Percentiles rank a stretch among this genome's conserved stretches.
phyloP scores from a whole-genome alignment of 1,284 basidiomycete species.

The Ganoderma multipileum region DNA sequence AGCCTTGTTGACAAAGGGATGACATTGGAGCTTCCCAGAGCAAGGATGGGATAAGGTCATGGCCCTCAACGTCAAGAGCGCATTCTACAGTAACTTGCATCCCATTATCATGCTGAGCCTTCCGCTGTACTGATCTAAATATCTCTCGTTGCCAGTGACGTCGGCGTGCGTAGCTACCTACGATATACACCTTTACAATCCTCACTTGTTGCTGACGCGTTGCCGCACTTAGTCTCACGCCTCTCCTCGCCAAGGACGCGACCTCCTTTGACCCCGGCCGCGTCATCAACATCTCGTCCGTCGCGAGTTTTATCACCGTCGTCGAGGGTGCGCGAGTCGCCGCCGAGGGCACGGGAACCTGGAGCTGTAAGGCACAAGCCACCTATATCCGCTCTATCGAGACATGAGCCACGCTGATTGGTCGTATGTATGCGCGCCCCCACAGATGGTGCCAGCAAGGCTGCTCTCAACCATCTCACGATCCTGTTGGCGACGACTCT shows the following conservation, averaged over 20 bases:
- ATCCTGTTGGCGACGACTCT: slow-evolving; percentile 77
- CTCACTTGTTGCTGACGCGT: not conserved
- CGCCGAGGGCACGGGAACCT: slow-evolving; percentile 70
- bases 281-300: slow-evolving; percentile 85
- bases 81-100: slow-evolving; percentile 72
- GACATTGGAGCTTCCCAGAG: slow-evolving; percentile 62
- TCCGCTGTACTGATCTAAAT: not conserved
- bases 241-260: slow-evolving; percentile 71
- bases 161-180: slow-evolving; percentile 57
- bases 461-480: slow-evolving; percentile 86
- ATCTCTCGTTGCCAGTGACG: slow-evolving; percentile 55
- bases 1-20: too few species aligned
- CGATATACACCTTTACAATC: too few species aligned
- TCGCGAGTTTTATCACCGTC: slow-evolving; percentile 64
- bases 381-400: not conserved
- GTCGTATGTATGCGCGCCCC: not conserved
- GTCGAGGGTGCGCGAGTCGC: slow-evolving; percentile 59
- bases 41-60: slow-evolving; percentile 88
- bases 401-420: not conserved
- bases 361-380: slow-evolving; percentile 71
- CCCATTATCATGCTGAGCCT: slow-evolving; percentile 1
- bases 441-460: slow-evolving; percentile 81
- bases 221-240: slow-evolving; percentile 53
- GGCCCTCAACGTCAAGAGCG: slow-evolving; percentile 80
- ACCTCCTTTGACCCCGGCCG: slow-evolving; percentile 72